Percentiles rank a stretch among this genome's conserved stretches.
phyloP scores from a whole-genome alignment of 2,329 filamentous ascomycete genomes.

The Eutypa lata region DNA sequence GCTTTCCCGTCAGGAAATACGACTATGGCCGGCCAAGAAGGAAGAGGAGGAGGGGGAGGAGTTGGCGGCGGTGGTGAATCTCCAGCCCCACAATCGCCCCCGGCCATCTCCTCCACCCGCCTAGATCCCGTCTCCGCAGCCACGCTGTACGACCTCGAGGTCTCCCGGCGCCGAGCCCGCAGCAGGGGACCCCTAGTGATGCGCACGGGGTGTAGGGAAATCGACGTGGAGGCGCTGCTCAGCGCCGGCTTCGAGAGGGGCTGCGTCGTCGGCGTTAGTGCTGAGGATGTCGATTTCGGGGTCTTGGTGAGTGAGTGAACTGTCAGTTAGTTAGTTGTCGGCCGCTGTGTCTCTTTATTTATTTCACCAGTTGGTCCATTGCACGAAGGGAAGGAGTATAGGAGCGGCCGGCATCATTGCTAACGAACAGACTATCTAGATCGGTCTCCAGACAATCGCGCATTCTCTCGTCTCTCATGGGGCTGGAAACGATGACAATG shows the following conservation, averaged over 20 bases:
- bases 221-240: constrained; percentile 46
- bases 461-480: constrained; percentile 31
- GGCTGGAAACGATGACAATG: no score
- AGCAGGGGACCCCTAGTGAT: constrained; percentile 24
- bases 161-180: constrained; percentile 16
- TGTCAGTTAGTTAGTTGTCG: no score
- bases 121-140: constrained; percentile 44
- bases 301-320: constrained; percentile 36
- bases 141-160: constrained; percentile 38
- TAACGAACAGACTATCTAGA: constrained; percentile 12
- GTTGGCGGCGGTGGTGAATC: no score
- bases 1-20: no score
- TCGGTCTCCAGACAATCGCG: constrained; percentile 49
- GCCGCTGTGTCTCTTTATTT: no score
- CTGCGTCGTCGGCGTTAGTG: constrained; percentile 50
- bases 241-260: constrained; percentile 47
- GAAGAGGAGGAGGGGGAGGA: no score
- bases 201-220: constrained; percentile 42
- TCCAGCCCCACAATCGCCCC: no score
- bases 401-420: no score
- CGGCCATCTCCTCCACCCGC: no score
- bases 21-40: no score
- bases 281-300: constrained; percentile 48
- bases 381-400: no score
- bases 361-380: no score